Evolutionary conservation across 1,139 yeast species (phyloP), one percentile per base, ranked within the genome.

Genomic region (Scheffersomyces segobiensis): DNA sequence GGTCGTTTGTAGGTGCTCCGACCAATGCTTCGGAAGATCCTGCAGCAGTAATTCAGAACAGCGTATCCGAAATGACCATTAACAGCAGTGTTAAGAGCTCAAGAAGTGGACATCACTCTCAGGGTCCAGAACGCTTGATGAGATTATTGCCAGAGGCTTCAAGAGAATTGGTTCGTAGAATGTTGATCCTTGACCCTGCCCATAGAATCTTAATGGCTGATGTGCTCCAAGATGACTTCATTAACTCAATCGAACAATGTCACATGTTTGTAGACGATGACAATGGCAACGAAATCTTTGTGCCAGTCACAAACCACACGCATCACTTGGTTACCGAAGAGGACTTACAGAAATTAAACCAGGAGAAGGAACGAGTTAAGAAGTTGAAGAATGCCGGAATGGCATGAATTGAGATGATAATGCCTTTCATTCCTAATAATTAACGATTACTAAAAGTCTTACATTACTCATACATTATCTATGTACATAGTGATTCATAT

Each of bases 311-410:
- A 46, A 74, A 75, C 53, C 89, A 87, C 64, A 71, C 65, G 19
- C 91, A 87, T 67, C 87, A 86, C 69, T 73, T 86, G 63, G 76
- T 86, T 1, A 80, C 87, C 0, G 89, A 85, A 62, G 86, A 84
- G 19, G 87, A 84, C 54, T 72, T 84, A 56, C 76, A 76, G 52
- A 77, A 77, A 62, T 63, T 82, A 8, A 76, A 78, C 49, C 71
- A 68, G 57, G 85, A 81, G 57, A 71, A 72, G 61, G 79, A 78
- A 56, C 65, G 75, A 61, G 62, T 72, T 56, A 73, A 75, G 65
- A 68, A 64, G 57, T 58, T 65, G 53, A 64, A 65, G 56, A 65
- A 63, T 17, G 58, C 65, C 1, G 65, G 65, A 2, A 57, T 61
- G 42, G 60, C 55, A 8, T 61, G 50, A 55, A 20, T 5, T 47